Conservation (phyloP, 2,329 filamentous ascomycete genomes). For the Alternaria sp. region DNA sequence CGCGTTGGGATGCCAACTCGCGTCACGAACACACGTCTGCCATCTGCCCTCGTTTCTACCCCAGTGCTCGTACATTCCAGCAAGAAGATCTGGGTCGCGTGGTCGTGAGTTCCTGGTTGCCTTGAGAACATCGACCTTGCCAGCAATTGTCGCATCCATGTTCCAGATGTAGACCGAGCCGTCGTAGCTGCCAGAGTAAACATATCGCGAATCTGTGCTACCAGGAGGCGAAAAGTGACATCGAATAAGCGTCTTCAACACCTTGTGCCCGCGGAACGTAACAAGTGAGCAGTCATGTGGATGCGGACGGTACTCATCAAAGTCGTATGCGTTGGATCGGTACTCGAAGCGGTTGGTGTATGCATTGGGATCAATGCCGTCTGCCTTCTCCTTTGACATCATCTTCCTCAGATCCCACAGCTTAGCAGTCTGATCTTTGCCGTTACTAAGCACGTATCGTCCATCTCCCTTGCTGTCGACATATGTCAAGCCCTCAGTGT, state of each 20-base stretch:
- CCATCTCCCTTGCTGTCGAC: slow-evolving; percentile 85
- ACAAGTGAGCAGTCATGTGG: slow-evolving; percentile 90
- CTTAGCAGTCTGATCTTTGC: slow-evolving; percentile 97
- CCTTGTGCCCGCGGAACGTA: slow-evolving; percentile 89
- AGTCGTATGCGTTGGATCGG: slow-evolving; percentile 72
- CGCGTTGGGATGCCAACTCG: slow-evolving; percentile 87
- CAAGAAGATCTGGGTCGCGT: slow-evolving; percentile 60
- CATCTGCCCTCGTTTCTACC: slow-evolving; percentile 67
- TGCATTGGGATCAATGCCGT: slow-evolving; percentile 63
- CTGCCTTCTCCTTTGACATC: slow-evolving; percentile 74
- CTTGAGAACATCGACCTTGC: slow-evolving; percentile 77
- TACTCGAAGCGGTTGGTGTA: slow-evolving; percentile 77
- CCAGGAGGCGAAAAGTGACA: slow-evolving; percentile 93
- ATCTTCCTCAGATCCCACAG: slow-evolving; percentile 95
- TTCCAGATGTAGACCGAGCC: slow-evolving; percentile 94
- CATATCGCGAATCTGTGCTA: slow-evolving; percentile 88
- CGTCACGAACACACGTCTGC: slow-evolving; percentile 85
- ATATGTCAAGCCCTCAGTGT: slow-evolving; percentile 72
- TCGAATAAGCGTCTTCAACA: slow-evolving; percentile 88
- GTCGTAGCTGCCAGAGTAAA: slow-evolving; percentile 90
- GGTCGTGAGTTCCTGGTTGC: slow-evolving; percentile 73
- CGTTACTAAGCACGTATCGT: slow-evolving; percentile 91
- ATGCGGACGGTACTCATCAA: slow-evolving; percentile 74
- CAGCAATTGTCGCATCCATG: slow-evolving; percentile 84
- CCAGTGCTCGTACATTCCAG: slow-evolving; percentile 65